Evolutionary conservation across 805 yeast genomes (phyloP).

Genomic region (Myxozyma monticola): DNA sequence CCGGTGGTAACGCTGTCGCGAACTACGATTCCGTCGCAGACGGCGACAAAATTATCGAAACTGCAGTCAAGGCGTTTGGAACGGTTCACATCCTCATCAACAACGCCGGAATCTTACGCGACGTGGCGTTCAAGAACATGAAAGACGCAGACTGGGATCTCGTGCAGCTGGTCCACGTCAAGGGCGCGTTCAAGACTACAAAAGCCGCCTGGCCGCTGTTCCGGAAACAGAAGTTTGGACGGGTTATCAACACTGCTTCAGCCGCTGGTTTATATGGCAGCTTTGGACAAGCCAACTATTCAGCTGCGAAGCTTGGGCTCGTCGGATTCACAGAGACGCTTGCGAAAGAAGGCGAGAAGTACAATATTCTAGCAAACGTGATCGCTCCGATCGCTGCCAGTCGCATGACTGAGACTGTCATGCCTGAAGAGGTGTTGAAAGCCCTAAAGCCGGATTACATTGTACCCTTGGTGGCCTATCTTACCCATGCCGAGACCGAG

Average conservation of each 20-base stretch:
- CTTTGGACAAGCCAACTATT: constrained; percentile 94
- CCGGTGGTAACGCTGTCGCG: constrained; percentile 87
- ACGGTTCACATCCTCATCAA: constrained; percentile 84
- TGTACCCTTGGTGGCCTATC: constrained; percentile 84
- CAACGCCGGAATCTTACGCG: constrained; percentile 94
- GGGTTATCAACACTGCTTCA: constrained; percentile 90
- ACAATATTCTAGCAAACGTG: constrained; percentile 79
- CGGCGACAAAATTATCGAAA: constrained; percentile 80
- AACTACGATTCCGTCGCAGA: constrained; percentile 88
- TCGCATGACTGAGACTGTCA: constrained; percentile 88
- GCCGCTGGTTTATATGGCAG: constrained; percentile 97
- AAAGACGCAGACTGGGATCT: constrained; percentile 71
- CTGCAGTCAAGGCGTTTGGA: constrained; percentile 85
- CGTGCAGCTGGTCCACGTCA: constrained; percentile 83
- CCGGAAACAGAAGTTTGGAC: constrained; percentile 80
- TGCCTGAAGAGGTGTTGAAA: constrained; percentile 82
- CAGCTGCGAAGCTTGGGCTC: constrained; percentile 87
- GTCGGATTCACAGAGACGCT: constrained; percentile 92
- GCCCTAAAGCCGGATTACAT: constrained; percentile 81
- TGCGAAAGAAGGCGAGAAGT: constrained; percentile 87
- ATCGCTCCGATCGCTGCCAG: constrained; percentile 96
- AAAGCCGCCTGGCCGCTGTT: constrained; percentile 91
- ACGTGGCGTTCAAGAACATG: constrained; percentile 84
- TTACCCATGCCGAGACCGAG: constrained; percentile 63
- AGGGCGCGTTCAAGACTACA: constrained; percentile 82